Base-by-base conservation (phyloP, 2,329 filamentous ascomycete genomes). In the Botrytis fabae region DNA sequence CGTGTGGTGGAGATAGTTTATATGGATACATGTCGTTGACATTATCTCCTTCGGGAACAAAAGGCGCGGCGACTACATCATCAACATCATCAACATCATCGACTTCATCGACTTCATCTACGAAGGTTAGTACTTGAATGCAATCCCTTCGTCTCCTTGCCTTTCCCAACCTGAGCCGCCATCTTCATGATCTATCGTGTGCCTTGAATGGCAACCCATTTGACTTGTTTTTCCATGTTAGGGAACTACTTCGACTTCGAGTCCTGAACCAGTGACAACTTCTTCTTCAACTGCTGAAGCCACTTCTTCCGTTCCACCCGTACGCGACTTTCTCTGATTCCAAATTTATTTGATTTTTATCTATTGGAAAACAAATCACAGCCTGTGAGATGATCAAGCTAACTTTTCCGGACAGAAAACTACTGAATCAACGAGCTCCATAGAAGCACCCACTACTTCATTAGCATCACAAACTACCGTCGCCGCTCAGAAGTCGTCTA, bases 21-120 rank as follows among this genome's bases (percentile, higher is more conserved):
- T 95, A 84, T 78, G 91, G 89, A 68, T 95, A 95, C 80, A 85
- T 95, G 71, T 78, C 84, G 38, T 81, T 92, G 22, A 81, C 80
- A 70, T 84, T 83, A 44, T 73, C 83, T 22, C 87, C 91, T 4
- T 87, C 88, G 8, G 91, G 91, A 57, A 93, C 91, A 5, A 81
- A 73, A 70, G 77, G 76, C 28, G 68, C 69, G 16, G 10, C 59
- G 5, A 25, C 66, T 25, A 28, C 73, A 1, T 60, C 77, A 18
- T 61, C 78, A n/a, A 73, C 75, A 40, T 73, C 75, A 35, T 60
- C 75, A 2, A 32, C 32, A 32, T 32, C 32, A 32, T 73, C 75
- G 38, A 25, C 65, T n/a, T 28, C 73, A 0, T 61, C 78, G 28
- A 73, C 75, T 42, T 73, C 75, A 35, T 60, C 75, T 57, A 16